These are phyloP conservation scores for Raddia distichophylla DNA, from an alignment of 176 grass and related monocot species.

Conservation along the genomic window DNA sequence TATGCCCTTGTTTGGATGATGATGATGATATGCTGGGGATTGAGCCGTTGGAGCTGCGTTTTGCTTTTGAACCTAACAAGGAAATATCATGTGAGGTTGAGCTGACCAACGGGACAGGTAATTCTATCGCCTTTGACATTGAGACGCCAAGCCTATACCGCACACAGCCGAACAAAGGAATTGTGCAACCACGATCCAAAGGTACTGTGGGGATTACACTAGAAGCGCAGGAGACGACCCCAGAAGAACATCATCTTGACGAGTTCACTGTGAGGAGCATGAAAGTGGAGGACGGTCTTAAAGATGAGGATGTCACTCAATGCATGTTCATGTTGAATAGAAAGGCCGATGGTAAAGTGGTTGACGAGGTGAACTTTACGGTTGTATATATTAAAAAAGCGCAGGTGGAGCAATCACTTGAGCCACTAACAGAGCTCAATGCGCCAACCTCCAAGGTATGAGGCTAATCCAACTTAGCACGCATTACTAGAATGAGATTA, in stretches of 20 bases:
- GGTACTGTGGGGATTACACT: not conserved
- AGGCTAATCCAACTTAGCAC: too few species aligned
- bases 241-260: too few species aligned
- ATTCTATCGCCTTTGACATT: not conserved
- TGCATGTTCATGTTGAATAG: too few species aligned
- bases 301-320: not conserved
- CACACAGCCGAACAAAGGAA: not conserved
- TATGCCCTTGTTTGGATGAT: too few species aligned
- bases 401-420: too few species aligned
- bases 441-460: too few species aligned
- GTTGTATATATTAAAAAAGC: not conserved
- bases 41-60: not conserved
- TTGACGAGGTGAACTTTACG: conserved; percentile 8
- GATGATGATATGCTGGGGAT: not conserved
- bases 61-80: not conserved
- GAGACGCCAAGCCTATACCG: not conserved
- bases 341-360: not conserved
- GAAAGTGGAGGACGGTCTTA: not conserved
- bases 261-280: not conserved
- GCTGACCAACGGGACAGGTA: not conserved
- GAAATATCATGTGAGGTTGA: not conserved
- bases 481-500: too few species aligned
- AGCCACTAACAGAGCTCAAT: too few species aligned
- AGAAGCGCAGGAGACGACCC: not conserved
- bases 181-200: conserved; percentile 3